Base-by-base conservation (phyloP, 176 grass and related monocot species). In the Aechmea fasciata region DNA sequence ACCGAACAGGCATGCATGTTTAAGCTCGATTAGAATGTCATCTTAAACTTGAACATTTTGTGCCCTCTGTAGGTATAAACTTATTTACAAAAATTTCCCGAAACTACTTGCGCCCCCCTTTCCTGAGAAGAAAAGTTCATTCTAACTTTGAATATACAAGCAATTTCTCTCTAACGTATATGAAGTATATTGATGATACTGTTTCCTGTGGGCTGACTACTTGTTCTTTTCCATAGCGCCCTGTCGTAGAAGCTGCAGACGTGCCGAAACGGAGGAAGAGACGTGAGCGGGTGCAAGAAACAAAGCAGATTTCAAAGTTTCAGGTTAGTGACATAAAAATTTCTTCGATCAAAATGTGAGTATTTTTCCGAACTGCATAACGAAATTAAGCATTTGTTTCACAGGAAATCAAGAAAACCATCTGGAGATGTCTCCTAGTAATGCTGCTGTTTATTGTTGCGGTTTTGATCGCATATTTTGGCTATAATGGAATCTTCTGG, bases 181-280 rank as follows among this genome's bases (percentile, higher is more conserved):
- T 15, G 13, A 13, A 57, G 54, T 13, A 24, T 71, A 15, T 24
- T 67, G 15, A 41, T 67, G 15, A 41, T 8, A 71, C 14, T 65
- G 63, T 11, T 71, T 23, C 10, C 74, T n/a, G 11, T 51, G 13
- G 4, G 57, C 0, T 76, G 5, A 53, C 62, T 5, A 64, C 72
- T 72, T 77, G 9, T 50, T 63, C 76, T 73, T 54, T 24, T 24
- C 2, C 66, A 66, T 67, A 88, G 83, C 73, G 3, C 61, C 55
- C 76, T 11, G 49, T 47, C 5, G 52, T 69, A 22, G 81, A 92
- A 77, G 57, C 52, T 63, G 50, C 75, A 78, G 90, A 85, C 73
- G 79, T 79, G 51, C 89, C 93, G 20, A 96, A 87, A 71, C 88
- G 83, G 11, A 91, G 73, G 85, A 91, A 81, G 71, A 86, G 84